Conservation (phyloP, 768 basidiomycete genomes). For the Suillus variegatus region DNA sequence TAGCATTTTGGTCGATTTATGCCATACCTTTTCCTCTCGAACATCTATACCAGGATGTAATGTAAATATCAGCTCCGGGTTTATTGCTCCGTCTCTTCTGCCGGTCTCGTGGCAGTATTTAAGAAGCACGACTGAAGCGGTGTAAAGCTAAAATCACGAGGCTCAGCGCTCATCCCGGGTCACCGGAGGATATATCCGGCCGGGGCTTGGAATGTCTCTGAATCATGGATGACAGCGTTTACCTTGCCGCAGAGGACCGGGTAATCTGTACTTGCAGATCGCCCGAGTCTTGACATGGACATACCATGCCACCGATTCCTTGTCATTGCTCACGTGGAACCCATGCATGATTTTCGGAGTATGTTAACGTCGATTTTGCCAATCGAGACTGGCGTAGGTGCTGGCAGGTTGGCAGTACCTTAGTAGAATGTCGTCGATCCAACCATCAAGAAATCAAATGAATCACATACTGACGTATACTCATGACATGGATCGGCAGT, state of each 20-base stretch:
- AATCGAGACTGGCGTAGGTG: not conserved
- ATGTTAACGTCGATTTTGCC: not conserved
- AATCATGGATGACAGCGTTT: not conserved
- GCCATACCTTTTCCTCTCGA: not conserved
- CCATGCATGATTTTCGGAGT: not conserved
- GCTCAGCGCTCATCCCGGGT: not conserved
- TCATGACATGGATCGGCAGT: not conserved
- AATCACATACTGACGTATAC: not conserved
- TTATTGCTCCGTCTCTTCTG: not conserved
- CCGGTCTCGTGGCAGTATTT: not conserved
- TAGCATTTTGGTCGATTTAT: not conserved
- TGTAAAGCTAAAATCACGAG: conserved; percentile 3
- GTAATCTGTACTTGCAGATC: not conserved
- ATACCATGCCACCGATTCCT: not conserved
- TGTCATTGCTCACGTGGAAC: not conserved
- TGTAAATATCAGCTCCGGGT: no score
- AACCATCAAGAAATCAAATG: not conserved
- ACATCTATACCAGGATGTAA: not conserved
- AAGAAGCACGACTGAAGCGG: not conserved
- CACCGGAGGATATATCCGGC: not conserved
- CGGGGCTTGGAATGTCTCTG: not conserved
- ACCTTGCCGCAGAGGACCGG: not conserved
- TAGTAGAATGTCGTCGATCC: not conserved
- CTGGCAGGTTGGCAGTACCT: not conserved
- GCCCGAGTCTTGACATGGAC: not conserved